These are phyloP conservation scores for Telopea speciosissima DNA, from an alignment of 177 flowering plant species.

Conservation along the genomic window DNA sequence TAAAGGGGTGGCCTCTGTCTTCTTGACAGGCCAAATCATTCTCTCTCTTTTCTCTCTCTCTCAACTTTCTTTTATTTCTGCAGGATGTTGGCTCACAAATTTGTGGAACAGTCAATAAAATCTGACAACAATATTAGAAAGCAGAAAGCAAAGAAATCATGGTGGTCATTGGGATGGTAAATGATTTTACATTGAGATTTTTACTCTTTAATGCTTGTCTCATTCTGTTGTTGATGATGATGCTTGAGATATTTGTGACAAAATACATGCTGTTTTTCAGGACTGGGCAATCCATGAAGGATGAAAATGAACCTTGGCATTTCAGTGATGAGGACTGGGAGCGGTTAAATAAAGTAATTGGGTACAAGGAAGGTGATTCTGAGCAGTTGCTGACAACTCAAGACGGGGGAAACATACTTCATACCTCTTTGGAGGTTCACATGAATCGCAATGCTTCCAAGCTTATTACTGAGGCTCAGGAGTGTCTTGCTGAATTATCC, in stretches of 20 bases:
- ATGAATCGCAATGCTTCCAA: conserved; percentile 94
- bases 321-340: conserved; percentile 93
- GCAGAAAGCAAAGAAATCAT: conserved; percentile 62
- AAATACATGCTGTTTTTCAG: conserved; percentile 29
- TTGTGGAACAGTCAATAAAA: conserved; percentile 68
- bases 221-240: conserved; percentile 4
- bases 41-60: too few relatives aligned
- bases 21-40: too few relatives aligned
- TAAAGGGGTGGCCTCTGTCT: too few relatives aligned
- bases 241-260: conserved; percentile 13
- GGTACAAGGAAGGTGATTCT: conserved; percentile 72
- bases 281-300: conserved; percentile 42
- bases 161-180: conserved; percentile 97
- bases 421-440: conserved; percentile 66
- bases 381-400: conserved; percentile 30
- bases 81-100: conserved; percentile 98
- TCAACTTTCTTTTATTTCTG: conserved; percentile 12
- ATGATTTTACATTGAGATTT: conserved; percentile 10
- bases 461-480: conserved; percentile 45
- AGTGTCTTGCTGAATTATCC: conserved; percentile 80
- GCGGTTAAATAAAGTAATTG: conserved; percentile 71
- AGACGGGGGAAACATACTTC: conserved; percentile 47
- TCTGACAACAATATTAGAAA: conserved; percentile 37
- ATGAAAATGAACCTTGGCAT: conserved; percentile 52
- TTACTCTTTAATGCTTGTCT: not conserved